These are phyloP conservation scores for Chenopodium suecicum DNA, from an alignment of 148 eudicot species.

Conservation along the genomic window DNA sequence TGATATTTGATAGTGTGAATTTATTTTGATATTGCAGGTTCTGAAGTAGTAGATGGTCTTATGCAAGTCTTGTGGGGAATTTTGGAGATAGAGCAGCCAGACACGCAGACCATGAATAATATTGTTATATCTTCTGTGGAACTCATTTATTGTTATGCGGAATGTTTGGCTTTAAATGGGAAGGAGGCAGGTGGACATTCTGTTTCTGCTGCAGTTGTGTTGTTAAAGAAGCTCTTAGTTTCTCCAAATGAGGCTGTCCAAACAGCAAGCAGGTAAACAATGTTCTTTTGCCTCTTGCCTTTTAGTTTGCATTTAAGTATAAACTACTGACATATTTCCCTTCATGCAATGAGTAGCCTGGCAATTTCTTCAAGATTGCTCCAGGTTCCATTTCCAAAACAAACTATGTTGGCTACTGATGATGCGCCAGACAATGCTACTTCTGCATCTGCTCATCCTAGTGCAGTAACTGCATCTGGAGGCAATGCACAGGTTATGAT, in stretches of 20 bases:
- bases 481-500: slow-evolving; percentile 79
- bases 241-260: slow-evolving; percentile 95
- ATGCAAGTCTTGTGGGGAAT: slow-evolving; percentile 99
- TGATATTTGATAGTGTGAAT: background rate
- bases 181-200: slow-evolving; percentile 58
- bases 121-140: slow-evolving; percentile 91
- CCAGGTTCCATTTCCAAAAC: slow-evolving; percentile 99
- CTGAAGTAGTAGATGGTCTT: slow-evolving; percentile 89
- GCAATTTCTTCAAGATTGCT: slow-evolving; percentile 98
- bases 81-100: slow-evolving; percentile 93
- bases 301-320: background rate
- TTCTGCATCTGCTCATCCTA: slow-evolving; percentile 50
- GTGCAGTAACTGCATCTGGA: slow-evolving; percentile 46
- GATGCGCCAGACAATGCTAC: slow-evolving; percentile 65
- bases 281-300: slow-evolving; percentile 5
- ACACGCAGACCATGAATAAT: slow-evolving; percentile 96
- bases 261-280: slow-evolving; percentile 89
- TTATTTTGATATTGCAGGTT: slow-evolving; percentile 50
- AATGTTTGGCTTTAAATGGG: slow-evolving; percentile 86
- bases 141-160: slow-evolving; percentile 96
- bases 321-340: slow-evolving; percentile 17
- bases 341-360: slow-evolving; percentile 53
- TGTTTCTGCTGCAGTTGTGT: slow-evolving; percentile 81
- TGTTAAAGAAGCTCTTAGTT: slow-evolving; percentile 75
- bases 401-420: slow-evolving; percentile 87